Conservation (phyloP, 495 filamentous ascomycete genomes). For the Podospora pseudopauciseta region DNA sequence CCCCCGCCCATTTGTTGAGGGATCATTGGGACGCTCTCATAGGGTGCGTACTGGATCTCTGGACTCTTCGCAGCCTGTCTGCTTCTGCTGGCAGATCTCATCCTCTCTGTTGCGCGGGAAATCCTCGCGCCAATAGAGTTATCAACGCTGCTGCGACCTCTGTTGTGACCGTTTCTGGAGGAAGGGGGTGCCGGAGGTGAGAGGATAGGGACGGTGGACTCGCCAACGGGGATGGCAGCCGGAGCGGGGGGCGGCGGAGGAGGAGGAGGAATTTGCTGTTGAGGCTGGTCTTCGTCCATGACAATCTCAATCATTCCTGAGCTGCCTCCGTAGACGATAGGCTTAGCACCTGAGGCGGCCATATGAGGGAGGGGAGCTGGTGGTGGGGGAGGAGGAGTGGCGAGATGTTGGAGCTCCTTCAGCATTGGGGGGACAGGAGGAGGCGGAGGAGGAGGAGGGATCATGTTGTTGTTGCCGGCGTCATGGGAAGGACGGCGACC, state of each 20-base stretch:
- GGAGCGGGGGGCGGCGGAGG: conserved; percentile 26
- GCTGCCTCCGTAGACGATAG: conserved; percentile 41
- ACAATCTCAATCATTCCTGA: conserved; percentile 70
- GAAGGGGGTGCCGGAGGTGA: conserved; percentile 33
- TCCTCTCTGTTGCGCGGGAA: conserved; percentile 62
- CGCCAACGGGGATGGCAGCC: conserved; percentile 18
- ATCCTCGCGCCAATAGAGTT: conserved; percentile 55
- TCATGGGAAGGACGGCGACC: conserved; percentile 35
- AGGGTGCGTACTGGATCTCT: conserved; percentile 42
- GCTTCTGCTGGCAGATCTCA: conserved; percentile 62
- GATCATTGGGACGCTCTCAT: conserved; percentile 46
- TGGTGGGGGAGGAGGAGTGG: conserved; percentile 61
- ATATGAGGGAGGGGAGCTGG: conserved; percentile 54
- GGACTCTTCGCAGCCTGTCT: conserved; percentile 37
- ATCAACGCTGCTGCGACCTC: conserved; percentile 64
- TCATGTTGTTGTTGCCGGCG: conserved; percentile 16
- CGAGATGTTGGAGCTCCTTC: conserved; percentile 81
- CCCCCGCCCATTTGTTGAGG: neutral
- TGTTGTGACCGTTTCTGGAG: conserved; percentile 54
- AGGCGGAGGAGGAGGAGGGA: conserved; percentile 49
- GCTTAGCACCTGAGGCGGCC: conserved; percentile 20
- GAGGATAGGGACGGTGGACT: conserved; percentile 34
- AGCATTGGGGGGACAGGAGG: conserved; percentile 59
- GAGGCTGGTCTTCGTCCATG: conserved; percentile 59
- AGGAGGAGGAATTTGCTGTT: conserved; percentile 16